These are phyloP conservation scores for Brettanomyces naardenensis DNA, from an alignment of 805 yeast species.

Conservation along the genomic window DNA sequence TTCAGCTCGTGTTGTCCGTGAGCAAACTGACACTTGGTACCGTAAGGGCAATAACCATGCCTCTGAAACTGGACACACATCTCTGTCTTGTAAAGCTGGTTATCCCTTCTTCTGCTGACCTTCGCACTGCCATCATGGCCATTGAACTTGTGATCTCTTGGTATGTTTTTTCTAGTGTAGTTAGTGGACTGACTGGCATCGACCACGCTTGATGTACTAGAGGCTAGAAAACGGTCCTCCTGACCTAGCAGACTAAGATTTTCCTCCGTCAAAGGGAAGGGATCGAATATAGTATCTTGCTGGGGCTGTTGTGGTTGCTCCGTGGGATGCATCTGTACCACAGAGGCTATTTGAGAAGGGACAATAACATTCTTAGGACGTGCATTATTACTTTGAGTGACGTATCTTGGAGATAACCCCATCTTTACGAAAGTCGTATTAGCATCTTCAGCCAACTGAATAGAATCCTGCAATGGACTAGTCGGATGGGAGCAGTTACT, in stretches of 20 bases:
- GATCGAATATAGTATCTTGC: neutral
- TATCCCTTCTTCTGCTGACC: conserved; percentile 3
- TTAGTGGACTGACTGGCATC: neutral
- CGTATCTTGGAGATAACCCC: neutral
- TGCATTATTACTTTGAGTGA: neutral
- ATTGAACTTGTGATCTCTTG: conserved; percentile 4
- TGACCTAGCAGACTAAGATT: conserved; percentile 24
- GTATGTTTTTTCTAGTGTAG: neutral
- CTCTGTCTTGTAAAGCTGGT: conserved; percentile 73
- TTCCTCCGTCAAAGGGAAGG: conserved; percentile 27
- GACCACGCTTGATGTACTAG: conserved; percentile 3
- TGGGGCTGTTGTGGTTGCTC: no score
- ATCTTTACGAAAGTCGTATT: neutral
- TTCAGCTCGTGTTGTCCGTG: conserved; percentile 80
- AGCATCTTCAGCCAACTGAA: neutral
- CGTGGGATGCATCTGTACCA: no score
- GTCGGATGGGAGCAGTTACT: conserved; percentile 1
- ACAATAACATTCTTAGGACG: neutral
- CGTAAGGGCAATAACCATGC: conserved; percentile 76
- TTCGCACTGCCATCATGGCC: conserved; percentile 12
- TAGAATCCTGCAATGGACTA: conserved; percentile 1
- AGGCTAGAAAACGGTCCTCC: neutral
- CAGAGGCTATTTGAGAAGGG: neutral
- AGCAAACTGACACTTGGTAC: conserved; percentile 89
- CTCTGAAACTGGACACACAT: conserved; percentile 72